phyloP scores from a whole-genome alignment of 345 rosid species.

The Angophora floribunda region DNA sequence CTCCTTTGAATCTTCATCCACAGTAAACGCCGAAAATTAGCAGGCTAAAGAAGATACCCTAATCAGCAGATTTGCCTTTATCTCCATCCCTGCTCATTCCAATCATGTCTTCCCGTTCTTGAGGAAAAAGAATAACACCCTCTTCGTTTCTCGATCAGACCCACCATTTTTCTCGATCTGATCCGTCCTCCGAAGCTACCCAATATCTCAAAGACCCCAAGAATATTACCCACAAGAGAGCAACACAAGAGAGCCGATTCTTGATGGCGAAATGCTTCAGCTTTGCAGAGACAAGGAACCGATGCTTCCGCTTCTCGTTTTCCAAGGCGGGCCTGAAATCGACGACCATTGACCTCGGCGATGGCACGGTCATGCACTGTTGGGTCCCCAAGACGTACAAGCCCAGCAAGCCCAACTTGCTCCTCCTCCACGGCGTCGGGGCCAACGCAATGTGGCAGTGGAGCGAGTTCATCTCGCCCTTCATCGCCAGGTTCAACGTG shows the following conservation, averaged over 20 bases:
- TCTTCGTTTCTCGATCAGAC: not conserved
- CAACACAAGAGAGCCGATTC: not conserved
- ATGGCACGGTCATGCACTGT: slow-evolving; percentile 18
- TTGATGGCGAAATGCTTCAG: slow-evolving; percentile 23
- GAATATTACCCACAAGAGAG: not conserved
- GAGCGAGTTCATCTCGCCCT: not conserved
- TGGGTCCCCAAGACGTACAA: slow-evolving; percentile 8
- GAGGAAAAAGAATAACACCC: not conserved
- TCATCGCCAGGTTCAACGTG: slow-evolving; percentile 5
- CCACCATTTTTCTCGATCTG: not conserved
- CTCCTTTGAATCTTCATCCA: not conserved
- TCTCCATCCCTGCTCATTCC: not conserved
- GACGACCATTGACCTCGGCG: slow-evolving; percentile 1
- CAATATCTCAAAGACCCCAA: not conserved
- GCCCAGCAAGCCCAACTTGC: not conserved
- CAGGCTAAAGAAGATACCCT: not conserved
- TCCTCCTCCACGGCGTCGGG: slow-evolving; percentile 16
- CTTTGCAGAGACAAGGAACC: not conserved
- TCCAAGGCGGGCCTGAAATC: slow-evolving; percentile 5
- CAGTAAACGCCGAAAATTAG: not conserved
- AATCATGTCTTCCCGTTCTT: not conserved
- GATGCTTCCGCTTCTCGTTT: slow-evolving; percentile 3
- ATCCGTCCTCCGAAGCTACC: not conserved
- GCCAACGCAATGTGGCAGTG: slow-evolving; percentile 15
- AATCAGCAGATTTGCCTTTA: not conserved